These are phyloP conservation scores for Apiospora malaysiana DNA, from an alignment of 2,329 filamentous ascomycete genomes.

Conservation along the genomic window DNA sequence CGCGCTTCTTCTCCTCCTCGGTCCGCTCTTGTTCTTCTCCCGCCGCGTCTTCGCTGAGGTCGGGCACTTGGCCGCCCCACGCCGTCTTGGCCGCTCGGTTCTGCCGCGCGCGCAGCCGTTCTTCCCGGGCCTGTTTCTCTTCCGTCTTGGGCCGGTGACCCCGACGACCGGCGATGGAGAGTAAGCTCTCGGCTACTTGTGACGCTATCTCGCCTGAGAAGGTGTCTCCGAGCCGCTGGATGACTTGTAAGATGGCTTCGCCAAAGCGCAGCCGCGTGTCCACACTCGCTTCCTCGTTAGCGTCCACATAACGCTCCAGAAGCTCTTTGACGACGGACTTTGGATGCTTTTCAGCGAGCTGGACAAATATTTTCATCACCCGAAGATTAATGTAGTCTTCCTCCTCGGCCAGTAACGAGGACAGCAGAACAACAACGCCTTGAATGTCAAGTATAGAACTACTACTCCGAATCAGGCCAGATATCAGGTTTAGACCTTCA, in stretches of 20 bases:
- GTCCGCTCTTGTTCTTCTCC: constrained; percentile 19
- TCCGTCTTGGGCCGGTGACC: constrained; percentile 65
- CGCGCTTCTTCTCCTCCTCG: constrained; percentile 25
- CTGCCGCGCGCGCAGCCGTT: constrained; percentile 54
- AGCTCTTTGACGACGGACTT: constrained; percentile 67
- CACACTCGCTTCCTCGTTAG: constrained; percentile 60
- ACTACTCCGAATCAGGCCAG: constrained; percentile 58
- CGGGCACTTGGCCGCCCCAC: constrained; percentile 60
- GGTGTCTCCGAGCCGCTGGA: constrained; percentile 63
- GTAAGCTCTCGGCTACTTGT: constrained; percentile 61
- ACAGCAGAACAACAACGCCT: constrained; percentile 66
- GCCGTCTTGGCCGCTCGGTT: constrained; percentile 57
- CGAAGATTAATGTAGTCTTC: constrained; percentile 76
- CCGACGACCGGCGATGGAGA: constrained; percentile 69
- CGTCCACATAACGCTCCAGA: constrained; percentile 71
- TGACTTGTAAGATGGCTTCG: constrained; percentile 68
- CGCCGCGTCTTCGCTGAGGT: constrained; percentile 46
- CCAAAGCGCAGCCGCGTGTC: constrained; percentile 73
- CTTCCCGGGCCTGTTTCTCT: constrained; percentile 57
- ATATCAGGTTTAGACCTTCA: constrained; percentile 67
- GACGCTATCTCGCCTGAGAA: constrained; percentile 60
- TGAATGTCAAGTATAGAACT: constrained; percentile 71
- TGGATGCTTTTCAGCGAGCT: constrained; percentile 66
- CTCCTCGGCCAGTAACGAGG: constrained; percentile 66
- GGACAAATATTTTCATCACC: constrained; percentile 69